phyloP scores from a whole-genome alignment of 164 flowering plant genomes.

The Akebia trifoliata region DNA sequence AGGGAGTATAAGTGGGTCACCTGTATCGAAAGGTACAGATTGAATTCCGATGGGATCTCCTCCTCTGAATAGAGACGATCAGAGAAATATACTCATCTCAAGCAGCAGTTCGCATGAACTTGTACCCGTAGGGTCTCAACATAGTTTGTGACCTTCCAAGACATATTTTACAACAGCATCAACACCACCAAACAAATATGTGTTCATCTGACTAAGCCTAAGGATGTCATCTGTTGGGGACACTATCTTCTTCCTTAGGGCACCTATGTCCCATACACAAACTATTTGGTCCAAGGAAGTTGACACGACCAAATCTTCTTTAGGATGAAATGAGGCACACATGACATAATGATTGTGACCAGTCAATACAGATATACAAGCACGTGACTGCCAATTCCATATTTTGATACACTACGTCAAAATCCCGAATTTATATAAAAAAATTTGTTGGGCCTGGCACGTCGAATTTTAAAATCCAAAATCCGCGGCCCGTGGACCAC shows the following conservation, averaged over 20 bases:
- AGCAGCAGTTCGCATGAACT: conserved; percentile 96
- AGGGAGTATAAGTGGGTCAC: conserved; percentile 12
- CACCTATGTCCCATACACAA: conserved; percentile 47
- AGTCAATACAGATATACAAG: conserved; percentile 47
- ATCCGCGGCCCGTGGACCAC: no score
- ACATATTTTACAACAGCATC: no score
- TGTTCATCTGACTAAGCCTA: conserved; percentile 36
- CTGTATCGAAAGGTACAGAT: conserved; percentile 94
- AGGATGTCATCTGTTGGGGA: conserved; percentile 41
- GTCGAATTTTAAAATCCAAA: no score
- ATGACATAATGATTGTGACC: conserved; percentile 51
- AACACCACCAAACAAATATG: conserved; percentile 41
- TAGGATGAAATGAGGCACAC: conserved; percentile 48
- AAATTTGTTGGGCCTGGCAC: no score
- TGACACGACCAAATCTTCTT: conserved; percentile 41
- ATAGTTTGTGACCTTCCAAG: conserved; percentile 70
- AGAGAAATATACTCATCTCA: conserved; percentile 91
- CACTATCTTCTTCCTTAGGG: no score
- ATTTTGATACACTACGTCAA: no score
- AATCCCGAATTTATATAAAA: no score
- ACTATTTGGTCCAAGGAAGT: conserved; percentile 45
- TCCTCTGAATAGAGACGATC: conserved; percentile 98
- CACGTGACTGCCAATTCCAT: conserved; percentile 50
- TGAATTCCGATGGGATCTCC: conserved; percentile 98
- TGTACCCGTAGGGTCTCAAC: conserved; percentile 97